Conservation (phyloP, 2,329 filamentous ascomycete species). For the Anthostomella pinea region DNA sequence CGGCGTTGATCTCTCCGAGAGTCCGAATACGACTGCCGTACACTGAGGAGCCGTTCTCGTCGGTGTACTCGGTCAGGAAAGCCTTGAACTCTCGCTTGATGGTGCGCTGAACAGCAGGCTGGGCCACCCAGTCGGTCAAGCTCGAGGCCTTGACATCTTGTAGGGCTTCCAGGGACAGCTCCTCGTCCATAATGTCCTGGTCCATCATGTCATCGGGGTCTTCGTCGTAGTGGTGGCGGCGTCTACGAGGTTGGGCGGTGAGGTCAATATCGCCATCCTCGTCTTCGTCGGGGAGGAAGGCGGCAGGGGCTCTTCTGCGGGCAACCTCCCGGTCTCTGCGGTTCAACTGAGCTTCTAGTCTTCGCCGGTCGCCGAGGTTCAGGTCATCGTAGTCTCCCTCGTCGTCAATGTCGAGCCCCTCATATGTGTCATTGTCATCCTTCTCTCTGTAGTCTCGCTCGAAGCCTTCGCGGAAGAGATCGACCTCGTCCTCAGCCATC, state of each 20-base stretch:
- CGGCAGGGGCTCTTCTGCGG: constrained; percentile 65
- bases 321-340: constrained; percentile 71
- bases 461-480: constrained; percentile 72
- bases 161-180: constrained; percentile 86
- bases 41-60: constrained; percentile 83
- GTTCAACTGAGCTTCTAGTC: constrained; percentile 70
- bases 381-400: constrained; percentile 72
- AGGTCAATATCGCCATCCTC: constrained; percentile 83
- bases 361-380: constrained; percentile 62
- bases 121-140: constrained; percentile 91
- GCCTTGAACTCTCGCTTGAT: constrained; percentile 97
- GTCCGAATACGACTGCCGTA: constrained; percentile 93
- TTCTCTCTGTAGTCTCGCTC: constrained; percentile 68
- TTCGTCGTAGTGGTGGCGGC: constrained; percentile 90
- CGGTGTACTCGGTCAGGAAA: constrained; percentile 94
- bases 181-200: constrained; percentile 92
- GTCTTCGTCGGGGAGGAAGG: constrained; percentile 77
- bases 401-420: constrained; percentile 71
- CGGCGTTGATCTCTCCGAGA: constrained; percentile 94
- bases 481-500: constrained; percentile 76
- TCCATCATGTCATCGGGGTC: constrained; percentile 90
- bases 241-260: constrained; percentile 78
- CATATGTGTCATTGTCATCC: constrained; percentile 67
- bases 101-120: constrained; percentile 84
- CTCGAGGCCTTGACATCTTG: constrained; percentile 91